Evolutionary conservation across 2,329 filamentous ascomycete species (phyloP), one percentile per base, ranked within the genome.

Genomic region (Clarireedia paspali): DNA sequence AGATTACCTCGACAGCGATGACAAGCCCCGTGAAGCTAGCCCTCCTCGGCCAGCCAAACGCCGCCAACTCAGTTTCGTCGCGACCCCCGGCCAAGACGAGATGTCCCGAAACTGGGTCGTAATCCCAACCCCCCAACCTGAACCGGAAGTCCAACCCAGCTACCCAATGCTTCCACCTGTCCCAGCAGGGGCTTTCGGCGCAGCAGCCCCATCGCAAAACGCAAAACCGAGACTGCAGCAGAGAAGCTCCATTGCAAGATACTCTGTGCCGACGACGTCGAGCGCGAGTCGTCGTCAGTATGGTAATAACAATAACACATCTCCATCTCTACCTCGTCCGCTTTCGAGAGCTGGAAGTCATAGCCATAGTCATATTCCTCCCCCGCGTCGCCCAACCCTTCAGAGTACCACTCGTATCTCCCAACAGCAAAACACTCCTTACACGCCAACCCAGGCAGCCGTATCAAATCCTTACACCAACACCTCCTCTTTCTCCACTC

Each of bases 101-200:
- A 73, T 88, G 5, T 75, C 80, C 30, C 79, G 77, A 55, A 88
- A 84, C 70, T 91, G 87, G 87, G 84, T 91, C 27, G 76, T 91
- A 60, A 82, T 91, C 47, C 60, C 60, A 5, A 60, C 62, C 23
- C 40, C 38, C 6, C 47, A 42, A 42, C 23, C 47, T 34, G 6
- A 26, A 2, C 15, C 40, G 15, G 39, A 36, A 3, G 38, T 34
- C 5, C 23, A 39, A 5, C 39, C 51, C 34, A 24, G 45, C 51
- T 52, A 50, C 23, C 30, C 50, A n/a, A 40, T 26, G n/a, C 14
- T 56, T 6, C 52, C 38, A 20, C 30, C 53, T 2, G 59, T 56
- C 6, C 63, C 50, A 47, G 52, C 57, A 39, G 60, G 55, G 42
- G 55, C 56, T 46, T 53, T 47, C 15, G 30, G 20, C 1, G 46